These are phyloP conservation scores for Pseudogymnoascus sp. DNA, from an alignment of 2,329 filamentous ascomycete species.

Conservation along the genomic window DNA sequence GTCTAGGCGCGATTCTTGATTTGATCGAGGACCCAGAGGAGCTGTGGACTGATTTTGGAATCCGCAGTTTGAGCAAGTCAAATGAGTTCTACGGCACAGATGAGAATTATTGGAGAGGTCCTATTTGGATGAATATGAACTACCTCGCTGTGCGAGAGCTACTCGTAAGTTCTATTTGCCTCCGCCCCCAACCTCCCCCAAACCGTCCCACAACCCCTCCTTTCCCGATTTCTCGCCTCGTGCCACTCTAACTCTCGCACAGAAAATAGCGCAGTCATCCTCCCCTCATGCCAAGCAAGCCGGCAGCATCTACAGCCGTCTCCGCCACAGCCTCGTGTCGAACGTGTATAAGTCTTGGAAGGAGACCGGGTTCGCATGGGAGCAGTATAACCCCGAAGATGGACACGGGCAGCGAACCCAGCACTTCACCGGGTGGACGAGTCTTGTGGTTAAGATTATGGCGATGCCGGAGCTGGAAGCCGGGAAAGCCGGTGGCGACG, in stretches of 20 bases:
- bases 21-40: conserved; percentile 74
- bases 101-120: conserved; percentile 96
- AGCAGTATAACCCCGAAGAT: conserved; percentile 93
- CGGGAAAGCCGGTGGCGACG: conserved; percentile 9
- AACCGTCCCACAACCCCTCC: neutral
- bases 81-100: conserved; percentile 78
- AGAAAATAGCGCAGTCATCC: conserved; percentile 49
- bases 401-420: conserved; percentile 91
- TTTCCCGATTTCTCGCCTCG: neutral
- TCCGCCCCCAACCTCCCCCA: conserved; percentile 10
- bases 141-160: conserved; percentile 78
- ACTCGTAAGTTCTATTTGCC: conserved; percentile 49
- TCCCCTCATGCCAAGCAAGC: conserved; percentile 61
- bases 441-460: conserved; percentile 95
- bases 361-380: conserved; percentile 93
- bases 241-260: conserved; percentile 30
- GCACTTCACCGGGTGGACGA: conserved; percentile 99
- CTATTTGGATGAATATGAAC: conserved; percentile 95
- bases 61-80: conserved; percentile 79
- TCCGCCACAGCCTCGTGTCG: conserved; percentile 78
- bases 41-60: conserved; percentile 84
- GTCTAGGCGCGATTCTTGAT: conserved; percentile 67
- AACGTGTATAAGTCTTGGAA: conserved; percentile 86
- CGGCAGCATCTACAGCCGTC: conserved; percentile 62
- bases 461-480: conserved; percentile 63